Conservation (phyloP, 805 yeast species). For the Candida mattraensis region DNA sequence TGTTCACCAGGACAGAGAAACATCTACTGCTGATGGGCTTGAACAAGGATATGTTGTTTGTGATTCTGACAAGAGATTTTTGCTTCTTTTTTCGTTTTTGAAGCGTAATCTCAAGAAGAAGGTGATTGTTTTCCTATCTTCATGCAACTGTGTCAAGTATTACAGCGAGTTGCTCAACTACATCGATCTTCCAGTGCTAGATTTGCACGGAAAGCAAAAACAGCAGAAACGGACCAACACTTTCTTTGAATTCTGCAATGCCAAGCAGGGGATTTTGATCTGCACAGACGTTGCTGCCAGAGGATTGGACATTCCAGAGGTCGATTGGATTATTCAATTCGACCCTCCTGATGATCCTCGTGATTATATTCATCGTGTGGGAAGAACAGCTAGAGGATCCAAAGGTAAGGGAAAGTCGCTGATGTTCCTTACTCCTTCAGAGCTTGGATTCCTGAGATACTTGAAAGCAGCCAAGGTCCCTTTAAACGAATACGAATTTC, state of each 20-base stretch:
- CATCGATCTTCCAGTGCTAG: constrained; percentile 95
- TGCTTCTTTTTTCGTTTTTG: constrained; percentile 86
- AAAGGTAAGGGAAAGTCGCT: constrained; percentile 88
- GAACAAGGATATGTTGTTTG: constrained; percentile 99
- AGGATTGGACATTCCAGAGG: constrained; percentile 97
- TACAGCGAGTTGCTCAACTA: constrained; percentile 93
- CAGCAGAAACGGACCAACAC: constrained; percentile 99
- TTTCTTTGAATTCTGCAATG: constrained; percentile 96
- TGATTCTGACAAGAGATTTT: constrained; percentile 91
- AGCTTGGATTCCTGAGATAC: constrained; percentile 91
- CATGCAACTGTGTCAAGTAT: constrained; percentile 96
- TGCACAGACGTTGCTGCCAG: constrained; percentile 99
- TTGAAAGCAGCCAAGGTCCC: constrained; percentile 97
- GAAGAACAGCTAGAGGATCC: constrained; percentile 96
- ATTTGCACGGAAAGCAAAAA: constrained; percentile 96
- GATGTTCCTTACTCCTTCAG: constrained; percentile 93
- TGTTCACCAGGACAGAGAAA: constrained; percentile 79
- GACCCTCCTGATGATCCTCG: constrained; percentile 99
- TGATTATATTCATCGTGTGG: constrained; percentile 98
- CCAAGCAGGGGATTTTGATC: constrained; percentile 86
- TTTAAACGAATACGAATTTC: constrained; percentile 95
- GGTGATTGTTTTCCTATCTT: constrained; percentile 89
- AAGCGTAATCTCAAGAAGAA: constrained; percentile 91
- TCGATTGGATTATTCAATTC: constrained; percentile 98
- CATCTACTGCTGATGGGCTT: constrained; percentile 92